phyloP scores from a whole-genome alignment of 305 asterid genomes.

The Solanum aculeatissimum region DNA sequence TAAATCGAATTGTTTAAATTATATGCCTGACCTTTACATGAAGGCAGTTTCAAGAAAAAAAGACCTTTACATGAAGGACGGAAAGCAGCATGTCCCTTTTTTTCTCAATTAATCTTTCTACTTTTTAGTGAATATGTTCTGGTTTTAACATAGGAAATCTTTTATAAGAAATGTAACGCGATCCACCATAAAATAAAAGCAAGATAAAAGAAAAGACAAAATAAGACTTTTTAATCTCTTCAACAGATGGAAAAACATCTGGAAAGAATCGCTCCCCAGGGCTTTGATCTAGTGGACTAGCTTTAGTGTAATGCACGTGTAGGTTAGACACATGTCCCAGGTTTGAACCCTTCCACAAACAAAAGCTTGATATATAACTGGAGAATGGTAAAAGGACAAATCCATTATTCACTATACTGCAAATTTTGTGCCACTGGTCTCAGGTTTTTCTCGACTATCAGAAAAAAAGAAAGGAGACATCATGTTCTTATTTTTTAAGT shows the following conservation, averaged over 20 bases:
- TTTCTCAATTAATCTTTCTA: not conserved
- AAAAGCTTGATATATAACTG: not conserved
- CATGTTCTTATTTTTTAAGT: not conserved
- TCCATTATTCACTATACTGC: not conserved
- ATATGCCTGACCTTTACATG: not conserved
- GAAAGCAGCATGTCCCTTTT: not conserved
- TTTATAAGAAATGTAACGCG: not conserved
- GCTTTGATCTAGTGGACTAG: not conserved
- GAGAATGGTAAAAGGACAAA: not conserved
- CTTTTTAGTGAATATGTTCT: not conserved
- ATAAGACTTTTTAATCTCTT: not conserved
- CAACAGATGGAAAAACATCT: not conserved
- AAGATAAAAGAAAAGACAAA: not conserved
- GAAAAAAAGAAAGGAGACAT: not conserved
- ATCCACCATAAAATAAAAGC: not conserved
- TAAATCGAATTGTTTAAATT: not conserved
- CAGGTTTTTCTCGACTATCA: not conserved
- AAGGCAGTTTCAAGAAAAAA: too few species aligned
- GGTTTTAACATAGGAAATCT: not conserved
- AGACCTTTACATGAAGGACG: not conserved
- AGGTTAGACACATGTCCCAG: not conserved
- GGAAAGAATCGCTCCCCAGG: not conserved
- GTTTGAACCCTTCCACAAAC: not conserved
- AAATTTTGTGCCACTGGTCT: not conserved
- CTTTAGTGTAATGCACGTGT: not conserved